A percentile compares a stretch with the other conserved stretches of the same genome.
Conservation (phyloP, 768 basidiomycete species). For the Leccinum rimulosum region DNA sequence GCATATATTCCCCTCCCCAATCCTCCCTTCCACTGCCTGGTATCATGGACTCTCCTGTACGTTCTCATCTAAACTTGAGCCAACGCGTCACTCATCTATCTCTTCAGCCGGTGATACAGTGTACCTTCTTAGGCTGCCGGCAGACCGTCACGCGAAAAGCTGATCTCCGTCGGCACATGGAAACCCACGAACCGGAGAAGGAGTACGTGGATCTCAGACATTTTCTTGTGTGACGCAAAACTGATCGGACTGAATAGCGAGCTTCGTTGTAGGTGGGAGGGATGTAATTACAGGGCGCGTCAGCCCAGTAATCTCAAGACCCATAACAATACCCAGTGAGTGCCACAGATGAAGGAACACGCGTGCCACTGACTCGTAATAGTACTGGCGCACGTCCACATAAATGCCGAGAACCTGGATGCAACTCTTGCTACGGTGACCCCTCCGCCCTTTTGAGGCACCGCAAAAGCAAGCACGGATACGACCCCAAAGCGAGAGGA, state of each 20-base stretch:
- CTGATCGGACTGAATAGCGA: slow-evolving; percentile 17
- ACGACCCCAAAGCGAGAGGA: slow-evolving; percentile 11
- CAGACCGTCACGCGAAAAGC: slow-evolving; percentile 18
- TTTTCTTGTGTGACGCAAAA: background rate
- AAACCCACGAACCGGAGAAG: slow-evolving; percentile 17
- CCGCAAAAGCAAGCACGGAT: slow-evolving; percentile 15
- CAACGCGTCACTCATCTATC: background rate
- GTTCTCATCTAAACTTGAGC: background rate
- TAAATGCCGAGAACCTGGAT: slow-evolving; percentile 17
- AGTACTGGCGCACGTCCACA: slow-evolving; percentile 14
- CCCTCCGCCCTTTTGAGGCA: slow-evolving; percentile 25
- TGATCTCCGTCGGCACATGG: slow-evolving; percentile 30
- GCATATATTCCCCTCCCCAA: no score
- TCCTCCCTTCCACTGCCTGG: background rate
- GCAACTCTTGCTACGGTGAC: slow-evolving; percentile 11
- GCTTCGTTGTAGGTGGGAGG: slow-evolving; percentile 17
- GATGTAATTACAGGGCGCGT: slow-evolving; percentile 22
- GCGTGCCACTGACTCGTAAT: background rate
- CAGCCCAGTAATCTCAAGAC: slow-evolving; percentile 28
- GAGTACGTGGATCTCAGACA: slow-evolving; percentile 18
- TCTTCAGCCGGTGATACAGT: background rate
- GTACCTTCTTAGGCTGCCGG: slow-evolving; percentile 8
- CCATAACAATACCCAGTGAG: slow-evolving; percentile 32
- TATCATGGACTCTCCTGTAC: background rate
- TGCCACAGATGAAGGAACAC: background rate